These are phyloP conservation scores for Cystobasidiopsis lactophilus DNA, from an alignment of 768 basidiomycete genomes.

Conservation along the genomic window DNA sequence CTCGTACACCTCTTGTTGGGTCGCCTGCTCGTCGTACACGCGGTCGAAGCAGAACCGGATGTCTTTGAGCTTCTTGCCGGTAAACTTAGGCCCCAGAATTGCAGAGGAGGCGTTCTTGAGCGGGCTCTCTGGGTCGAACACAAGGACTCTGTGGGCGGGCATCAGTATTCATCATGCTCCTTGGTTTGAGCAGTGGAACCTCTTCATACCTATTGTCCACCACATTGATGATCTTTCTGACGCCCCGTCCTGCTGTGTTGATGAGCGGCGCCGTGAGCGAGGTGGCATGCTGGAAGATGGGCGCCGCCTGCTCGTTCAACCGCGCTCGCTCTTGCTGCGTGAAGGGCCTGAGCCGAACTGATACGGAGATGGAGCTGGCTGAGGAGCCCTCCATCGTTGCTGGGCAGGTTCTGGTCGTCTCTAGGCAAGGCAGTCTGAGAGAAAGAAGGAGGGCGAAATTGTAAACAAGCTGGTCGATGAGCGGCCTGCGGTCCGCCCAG, in stretches of 20 bases:
- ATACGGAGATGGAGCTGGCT: conserved; percentile 4
- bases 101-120: conserved; percentile 61
- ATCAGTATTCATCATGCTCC: not conserved
- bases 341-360: conserved; percentile 18
- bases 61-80: conserved; percentile 82
- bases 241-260: not conserved
- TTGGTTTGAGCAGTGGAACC: no score
- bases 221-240: conserved; percentile 2
- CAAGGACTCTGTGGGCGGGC: conserved; percentile 9
- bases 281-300: not conserved
- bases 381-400: not conserved
- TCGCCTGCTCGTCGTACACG: conserved; percentile 60
- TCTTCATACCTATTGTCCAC: no score
- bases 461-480: no score
- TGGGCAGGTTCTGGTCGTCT: no score
- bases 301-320: not conserved
- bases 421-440: no score
- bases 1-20: conserved; percentile 70
- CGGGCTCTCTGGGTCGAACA: conserved; percentile 80
- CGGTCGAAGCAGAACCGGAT: conserved; percentile 90
- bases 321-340: conserved; percentile 11
- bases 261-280: not conserved
- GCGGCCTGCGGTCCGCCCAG: no score
- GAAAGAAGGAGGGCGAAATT: no score
- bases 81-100: conserved; percentile 56